These are phyloP conservation scores for Hortaea sp. DNA, from an alignment of 2,329 filamentous ascomycete genomes.

Conservation along the genomic window DNA sequence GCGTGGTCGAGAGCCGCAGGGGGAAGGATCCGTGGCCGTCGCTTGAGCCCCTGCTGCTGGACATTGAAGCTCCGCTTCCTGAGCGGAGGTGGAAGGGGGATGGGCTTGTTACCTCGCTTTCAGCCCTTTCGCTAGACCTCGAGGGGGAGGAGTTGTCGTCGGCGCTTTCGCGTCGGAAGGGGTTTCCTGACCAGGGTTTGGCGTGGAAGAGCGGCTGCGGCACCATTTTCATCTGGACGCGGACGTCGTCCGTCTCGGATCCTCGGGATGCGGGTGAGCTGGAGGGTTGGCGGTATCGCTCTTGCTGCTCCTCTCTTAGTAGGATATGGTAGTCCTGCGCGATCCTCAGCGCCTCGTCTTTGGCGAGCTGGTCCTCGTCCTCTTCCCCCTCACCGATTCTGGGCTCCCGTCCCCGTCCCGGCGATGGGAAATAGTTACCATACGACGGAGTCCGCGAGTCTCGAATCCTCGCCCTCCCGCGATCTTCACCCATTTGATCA, in stretches of 20 bases:
- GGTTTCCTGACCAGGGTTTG: neutral
- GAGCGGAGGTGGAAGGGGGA: neutral
- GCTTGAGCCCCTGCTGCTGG: constrained; percentile 3
- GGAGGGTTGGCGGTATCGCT: constrained; percentile 7
- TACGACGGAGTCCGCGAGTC: constrained; percentile 3
- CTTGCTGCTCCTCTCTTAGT: constrained; percentile 8
- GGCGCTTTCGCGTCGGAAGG: too few relatives aligned
- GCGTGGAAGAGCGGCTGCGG: constrained; percentile 21
- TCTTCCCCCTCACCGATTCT: too few relatives aligned
- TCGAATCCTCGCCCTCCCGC: constrained; percentile 10
- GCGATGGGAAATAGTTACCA: neutral
- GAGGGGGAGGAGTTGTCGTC: too few relatives aligned
- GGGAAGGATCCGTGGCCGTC: constrained; percentile 7
- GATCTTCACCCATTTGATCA: constrained; percentile 6
- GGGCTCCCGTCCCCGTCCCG: too few relatives aligned
- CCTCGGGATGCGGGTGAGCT: constrained; percentile 5
- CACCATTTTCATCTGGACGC: constrained; percentile 22
- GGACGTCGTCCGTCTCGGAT: constrained; percentile 14
- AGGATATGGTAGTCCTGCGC: constrained; percentile 18
- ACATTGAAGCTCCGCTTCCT: neutral
- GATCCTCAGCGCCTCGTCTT: constrained; percentile 6
- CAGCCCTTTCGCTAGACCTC: too few relatives aligned
- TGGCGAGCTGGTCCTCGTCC: neutral
- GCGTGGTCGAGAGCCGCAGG: constrained; percentile 10
- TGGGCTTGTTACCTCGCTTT: too few relatives aligned